A percentile compares a stretch with the other conserved stretches of the same genome.
Evolutionary conservation across 345 rosid species (phyloP).

Genomic region (Populus davidiana): DNA sequence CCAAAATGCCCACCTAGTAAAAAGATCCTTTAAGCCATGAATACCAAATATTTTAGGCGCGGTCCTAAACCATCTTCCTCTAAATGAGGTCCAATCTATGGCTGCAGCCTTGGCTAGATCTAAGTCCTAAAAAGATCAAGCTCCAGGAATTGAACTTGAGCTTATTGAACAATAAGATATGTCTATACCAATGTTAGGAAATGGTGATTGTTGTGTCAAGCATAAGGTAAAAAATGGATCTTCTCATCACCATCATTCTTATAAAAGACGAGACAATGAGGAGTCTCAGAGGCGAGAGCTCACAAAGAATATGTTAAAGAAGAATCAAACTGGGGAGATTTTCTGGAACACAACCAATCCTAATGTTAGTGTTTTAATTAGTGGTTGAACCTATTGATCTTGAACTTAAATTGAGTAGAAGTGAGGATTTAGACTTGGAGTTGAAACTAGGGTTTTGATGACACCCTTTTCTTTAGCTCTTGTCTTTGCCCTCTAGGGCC

Average conservation of each 20-base stretch:
- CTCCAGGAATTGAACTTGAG: too few relatives aligned
- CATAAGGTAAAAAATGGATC: not conserved
- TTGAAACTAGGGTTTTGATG: conserved; percentile 14
- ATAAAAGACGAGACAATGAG: not conserved
- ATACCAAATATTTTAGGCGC: conserved; percentile 11
- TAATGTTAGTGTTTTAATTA: not conserved
- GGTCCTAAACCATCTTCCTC: conserved; percentile 2
- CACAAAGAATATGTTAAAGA: not conserved
- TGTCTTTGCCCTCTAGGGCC: too few relatives aligned
- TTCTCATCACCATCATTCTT: not conserved
- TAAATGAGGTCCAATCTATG: not conserved
- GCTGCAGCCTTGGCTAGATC: not conserved
- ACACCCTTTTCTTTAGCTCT: not conserved
- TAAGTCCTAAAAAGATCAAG: not conserved
- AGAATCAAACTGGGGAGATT: not conserved
- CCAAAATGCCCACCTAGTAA: not conserved
- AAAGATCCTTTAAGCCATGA: not conserved
- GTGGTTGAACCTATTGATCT: not conserved
- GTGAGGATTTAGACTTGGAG: conserved; percentile 5
- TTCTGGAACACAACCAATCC: not conserved
- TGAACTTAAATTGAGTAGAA: conserved; percentile 9
- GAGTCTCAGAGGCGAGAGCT: not conserved
- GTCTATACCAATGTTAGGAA: not conserved
- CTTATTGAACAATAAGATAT: not conserved
- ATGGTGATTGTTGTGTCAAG: too few relatives aligned